Evolutionary conservation across 371 early-diverging fungal genomes (phyloP), one percentile per base, ranked within the genome.

Genomic region (Agmasoma carcini): DNA sequence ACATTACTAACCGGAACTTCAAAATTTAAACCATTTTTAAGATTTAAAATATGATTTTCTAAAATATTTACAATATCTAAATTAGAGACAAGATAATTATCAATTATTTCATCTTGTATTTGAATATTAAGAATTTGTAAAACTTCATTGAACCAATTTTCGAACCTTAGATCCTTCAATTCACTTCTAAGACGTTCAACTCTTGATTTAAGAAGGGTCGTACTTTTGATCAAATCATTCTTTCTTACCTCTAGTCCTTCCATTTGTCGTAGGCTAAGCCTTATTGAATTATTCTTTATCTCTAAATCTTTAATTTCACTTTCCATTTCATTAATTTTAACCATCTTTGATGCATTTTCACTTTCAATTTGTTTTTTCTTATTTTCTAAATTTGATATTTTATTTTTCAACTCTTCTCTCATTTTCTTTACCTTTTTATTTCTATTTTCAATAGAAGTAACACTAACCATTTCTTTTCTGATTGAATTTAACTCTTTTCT

Each of bases 131-230:
- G n/a, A n/a, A n/a, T n/a, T n/a, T n/a, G n/a, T n/a, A n/a, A n/a
- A n/a, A n/a, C n/a, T n/a, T n/a, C n/a, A n/a, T n/a, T n/a, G n/a
- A n/a, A n/a, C n/a, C n/a, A n/a, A n/a, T n/a, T n/a, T n/a, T n/a
- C n/a, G n/a, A n/a, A n/a, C n/a, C n/a, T n/a, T n/a, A n/a, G n/a
- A 25, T 68, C 72, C 45, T 84, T 80, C 29, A 78, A 66, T 39
- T 81, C 30, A n/a, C 44, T 17, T 48, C 37, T 36, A 12, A 26
- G 15, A 9, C 56, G 51, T 2, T 11, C 31, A 19, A 54, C 55
- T 41, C 31, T 44, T 20, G 26, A 34, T n/a, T 54, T 52, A 19
- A 63, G 11, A 40, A 46, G 53, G 4, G 46, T 41, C 19, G 45
- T 62, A 19, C 38, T 33, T 33, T 31, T 51, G 1, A 59, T 68